Conservation (phyloP, 495 filamentous ascomycete genomes). For the Usnea hakonensis region DNA sequence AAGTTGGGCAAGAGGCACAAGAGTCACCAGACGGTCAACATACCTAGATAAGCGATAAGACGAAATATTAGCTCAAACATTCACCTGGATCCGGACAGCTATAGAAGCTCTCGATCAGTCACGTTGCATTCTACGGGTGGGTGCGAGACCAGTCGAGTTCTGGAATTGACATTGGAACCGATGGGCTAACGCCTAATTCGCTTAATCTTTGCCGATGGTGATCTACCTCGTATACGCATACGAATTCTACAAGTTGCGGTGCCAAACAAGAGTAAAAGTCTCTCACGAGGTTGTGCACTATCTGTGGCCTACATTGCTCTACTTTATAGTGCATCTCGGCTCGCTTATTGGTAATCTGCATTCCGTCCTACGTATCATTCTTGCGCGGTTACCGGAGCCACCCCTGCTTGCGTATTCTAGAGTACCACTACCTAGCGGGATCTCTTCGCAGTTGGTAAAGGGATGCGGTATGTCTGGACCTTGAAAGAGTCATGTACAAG, state of each 20-base stretch:
- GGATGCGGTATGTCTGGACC: not conserved
- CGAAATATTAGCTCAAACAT: not conserved
- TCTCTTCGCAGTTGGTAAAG: not conserved
- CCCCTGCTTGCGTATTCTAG: not conserved
- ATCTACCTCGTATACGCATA: not conserved
- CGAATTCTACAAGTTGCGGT: not conserved
- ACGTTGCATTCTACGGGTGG: conserved; percentile 1
- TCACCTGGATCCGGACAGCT: not conserved
- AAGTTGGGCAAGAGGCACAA: conserved; percentile 16
- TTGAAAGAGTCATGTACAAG: too few relatives aligned
- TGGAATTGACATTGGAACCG: conserved; percentile 1
- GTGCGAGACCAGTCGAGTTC: conserved; percentile 9
- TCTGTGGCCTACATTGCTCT: not conserved
- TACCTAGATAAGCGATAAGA: not conserved
- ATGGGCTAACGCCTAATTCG: not conserved
- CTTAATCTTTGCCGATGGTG: not conserved
- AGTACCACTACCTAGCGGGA: too few relatives aligned
- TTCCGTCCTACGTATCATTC: not conserved
- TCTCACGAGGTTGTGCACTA: not conserved
- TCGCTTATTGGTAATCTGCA: not conserved
- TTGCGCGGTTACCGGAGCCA: not conserved
- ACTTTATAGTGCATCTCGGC: not conserved
- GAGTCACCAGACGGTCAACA: not conserved
- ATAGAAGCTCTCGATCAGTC: not conserved
- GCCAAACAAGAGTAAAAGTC: not conserved